Percentiles rank a stretch among this genome's conserved stretches.
Conservation (phyloP, 495 filamentous ascomycete species). For the Penicillium dipodomyicola region DNA sequence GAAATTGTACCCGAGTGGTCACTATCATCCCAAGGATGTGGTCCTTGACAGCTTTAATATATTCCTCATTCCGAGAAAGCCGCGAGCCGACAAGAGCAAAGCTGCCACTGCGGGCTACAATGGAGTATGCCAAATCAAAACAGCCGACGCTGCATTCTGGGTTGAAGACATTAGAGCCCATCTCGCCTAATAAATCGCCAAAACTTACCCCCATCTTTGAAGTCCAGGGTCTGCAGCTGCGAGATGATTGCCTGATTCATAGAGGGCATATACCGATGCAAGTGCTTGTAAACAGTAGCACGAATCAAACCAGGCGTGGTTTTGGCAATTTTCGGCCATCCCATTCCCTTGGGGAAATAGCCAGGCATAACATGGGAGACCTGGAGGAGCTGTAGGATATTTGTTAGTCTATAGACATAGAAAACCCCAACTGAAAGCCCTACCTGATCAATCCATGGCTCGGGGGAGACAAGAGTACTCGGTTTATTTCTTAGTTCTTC, state of each 20-base stretch:
- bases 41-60: slow-evolving; percentile 26
- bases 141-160: slow-evolving; percentile 21
- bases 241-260: slow-evolving; percentile 24
- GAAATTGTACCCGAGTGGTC: slow-evolving; percentile 25
- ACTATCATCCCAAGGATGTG: slow-evolving; percentile 31
- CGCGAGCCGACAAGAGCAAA: slow-evolving; percentile 24
- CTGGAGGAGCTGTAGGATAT: slow-evolving; percentile 18
- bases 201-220: slow-evolving; percentile 15
- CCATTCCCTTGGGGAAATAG: slow-evolving; percentile 22
- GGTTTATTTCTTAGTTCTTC: slow-evolving; percentile 23
- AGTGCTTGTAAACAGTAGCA: slow-evolving; percentile 18
- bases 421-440: neutral
- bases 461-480: slow-evolving; percentile 19
- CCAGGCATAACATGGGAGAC: slow-evolving; percentile 32
- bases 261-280: slow-evolving; percentile 25
- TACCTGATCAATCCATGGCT: slow-evolving; percentile 33
- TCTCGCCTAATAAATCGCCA: neutral
- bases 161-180: neutral
- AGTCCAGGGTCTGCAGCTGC: slow-evolving; percentile 14
- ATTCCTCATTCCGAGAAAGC: slow-evolving; percentile 24
- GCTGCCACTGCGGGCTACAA: slow-evolving; percentile 28
- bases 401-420: neutral
- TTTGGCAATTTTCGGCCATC: slow-evolving; percentile 29
- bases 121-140: slow-evolving; percentile 29
- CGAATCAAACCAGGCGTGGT: slow-evolving; percentile 29